A percentile compares a stretch with the other conserved stretches of the same genome.
Conservation (phyloP, 371 early-diverging fungal genomes). For the Hamiltosporidium magnivora region DNA sequence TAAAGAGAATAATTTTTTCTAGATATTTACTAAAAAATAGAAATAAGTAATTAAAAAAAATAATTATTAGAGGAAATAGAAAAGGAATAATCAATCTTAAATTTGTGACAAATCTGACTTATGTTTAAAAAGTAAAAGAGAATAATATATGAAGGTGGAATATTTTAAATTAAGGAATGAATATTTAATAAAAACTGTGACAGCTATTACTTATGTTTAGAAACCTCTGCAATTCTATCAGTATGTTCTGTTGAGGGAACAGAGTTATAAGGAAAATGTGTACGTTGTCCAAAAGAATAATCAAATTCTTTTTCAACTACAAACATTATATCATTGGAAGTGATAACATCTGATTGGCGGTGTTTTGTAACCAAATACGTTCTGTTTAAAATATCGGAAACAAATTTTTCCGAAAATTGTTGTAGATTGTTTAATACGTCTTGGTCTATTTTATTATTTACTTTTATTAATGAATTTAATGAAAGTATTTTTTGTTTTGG, state of each 20-base stretch:
- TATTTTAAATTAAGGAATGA: too few species aligned
- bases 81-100: too few species aligned
- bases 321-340: slow-evolving; percentile 43
- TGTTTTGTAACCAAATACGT: slow-evolving; percentile 46
- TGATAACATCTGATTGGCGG: slow-evolving; percentile 33
- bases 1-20: too few species aligned
- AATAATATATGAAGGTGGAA: too few species aligned
- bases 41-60: too few species aligned
- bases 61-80: too few species aligned
- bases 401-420: slow-evolving; percentile 50
- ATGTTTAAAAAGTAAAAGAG: too few species aligned
- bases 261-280: not conserved
- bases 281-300: slow-evolving; percentile 39
- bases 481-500: not conserved
- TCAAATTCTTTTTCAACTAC: slow-evolving; percentile 57
- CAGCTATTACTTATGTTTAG: not conserved
- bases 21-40: too few species aligned
- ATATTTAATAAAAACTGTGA: not conserved
- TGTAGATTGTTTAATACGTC: slow-evolving; percentile 41
- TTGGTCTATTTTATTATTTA: slow-evolving; percentile 40
- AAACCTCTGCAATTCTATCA: not conserved
- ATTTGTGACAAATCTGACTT: too few species aligned
- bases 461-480: not conserved
- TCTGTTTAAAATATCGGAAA: slow-evolving; percentile 51
- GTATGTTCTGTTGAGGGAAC: not conserved